Base-by-base conservation (phyloP, 768 basidiomycete genomes). In the Tubosaeta sp. region DNA sequence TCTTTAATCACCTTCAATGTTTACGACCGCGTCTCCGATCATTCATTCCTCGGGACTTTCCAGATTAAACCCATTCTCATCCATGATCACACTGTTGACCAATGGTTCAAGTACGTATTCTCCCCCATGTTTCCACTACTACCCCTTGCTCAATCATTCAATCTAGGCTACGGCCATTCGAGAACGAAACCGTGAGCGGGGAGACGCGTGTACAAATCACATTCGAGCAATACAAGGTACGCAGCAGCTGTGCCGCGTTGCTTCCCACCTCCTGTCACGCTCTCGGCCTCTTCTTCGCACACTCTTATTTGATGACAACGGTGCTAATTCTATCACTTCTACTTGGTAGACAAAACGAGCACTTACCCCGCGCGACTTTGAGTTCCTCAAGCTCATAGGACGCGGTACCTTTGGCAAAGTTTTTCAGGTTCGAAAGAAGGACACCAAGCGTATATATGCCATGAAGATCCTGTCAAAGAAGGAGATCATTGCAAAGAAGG, bases 391-490 rank as follows among this genome's bases (percentile, higher is more conserved):
- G 70, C 88, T 99, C 52, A 98, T 99, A 71, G 97, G 97, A 52
- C 85, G 94, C 45, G 97, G 97, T 2, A 98, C 97, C 0, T 99
- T 99, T 68, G 97, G 95, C 44, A 90, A 93, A 50, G 97, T 99
- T 17, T 98, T 97, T 78, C 97, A 99, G 71, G 97, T 99, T 45
- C 91, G 97, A 55, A 99, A 99, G 74, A 85, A 79, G 68, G 95
- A 99, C 74, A 99, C 97, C 38, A 90, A 92, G 70, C 90, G 97
- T 43, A 98, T 99, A 73, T 99, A 97, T 75, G 97, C 97, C 47
- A 98, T 99, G 95, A 99, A 99, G 66, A 91, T 98, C 51, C 80
- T 99, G 35, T 95, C 91, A 31, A 99, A 99, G 75, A 95, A 92
- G 77, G 97, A 99, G 72, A 98, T 99, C 62, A 84, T 98, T 50